Percentiles rank a stretch among this genome's conserved stretches.
Conservation (phyloP, 2,329 filamentous ascomycete species). For the Xylaria sp. region DNA sequence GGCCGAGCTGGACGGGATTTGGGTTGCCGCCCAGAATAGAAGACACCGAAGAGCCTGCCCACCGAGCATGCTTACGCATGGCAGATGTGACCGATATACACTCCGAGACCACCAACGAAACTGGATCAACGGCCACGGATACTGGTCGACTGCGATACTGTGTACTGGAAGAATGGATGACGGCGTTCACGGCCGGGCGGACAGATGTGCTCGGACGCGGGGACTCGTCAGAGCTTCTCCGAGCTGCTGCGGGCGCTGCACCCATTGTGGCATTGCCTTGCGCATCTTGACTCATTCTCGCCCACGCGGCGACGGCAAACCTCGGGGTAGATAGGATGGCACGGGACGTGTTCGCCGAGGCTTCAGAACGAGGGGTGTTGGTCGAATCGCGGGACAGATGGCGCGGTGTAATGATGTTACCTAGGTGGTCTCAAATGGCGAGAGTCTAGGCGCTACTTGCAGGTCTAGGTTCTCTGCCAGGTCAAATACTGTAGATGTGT, state of each 20-base stretch:
- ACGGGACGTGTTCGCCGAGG: conserved; percentile 11
- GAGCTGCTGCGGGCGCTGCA: conserved; percentile 36
- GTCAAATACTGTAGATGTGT: conserved; percentile 20
- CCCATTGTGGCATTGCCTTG: conserved; percentile 38
- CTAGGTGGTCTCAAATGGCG: too few species aligned
- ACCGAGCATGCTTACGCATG: conserved; percentile 96
- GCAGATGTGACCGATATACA: conserved; percentile 98
- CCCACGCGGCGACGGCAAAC: conserved; percentile 34
- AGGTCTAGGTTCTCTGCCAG: not conserved
- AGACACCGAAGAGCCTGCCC: conserved; percentile 93
- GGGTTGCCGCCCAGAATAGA: conserved; percentile 86
- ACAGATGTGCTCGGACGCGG: conserved; percentile 33
- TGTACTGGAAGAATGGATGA: conserved; percentile 50
- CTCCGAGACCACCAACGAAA: conserved; percentile 95
- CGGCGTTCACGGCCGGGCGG: conserved; percentile 26
- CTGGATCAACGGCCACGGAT: conserved; percentile 85
- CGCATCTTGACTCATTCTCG: conserved; percentile 47
- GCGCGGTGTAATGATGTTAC: too few species aligned
- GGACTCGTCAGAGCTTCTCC: conserved; percentile 34
- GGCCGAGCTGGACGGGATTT: conserved; percentile 60
- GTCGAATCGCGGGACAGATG: too few species aligned
- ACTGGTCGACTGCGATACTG: conserved; percentile 67
- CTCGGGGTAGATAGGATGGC: conserved; percentile 13
- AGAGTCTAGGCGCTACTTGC: too few species aligned
- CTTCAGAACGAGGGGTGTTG: not conserved